Base-by-base conservation (phyloP, 2,329 filamentous ascomycete genomes). In the Calonectria pauciramosa region DNA sequence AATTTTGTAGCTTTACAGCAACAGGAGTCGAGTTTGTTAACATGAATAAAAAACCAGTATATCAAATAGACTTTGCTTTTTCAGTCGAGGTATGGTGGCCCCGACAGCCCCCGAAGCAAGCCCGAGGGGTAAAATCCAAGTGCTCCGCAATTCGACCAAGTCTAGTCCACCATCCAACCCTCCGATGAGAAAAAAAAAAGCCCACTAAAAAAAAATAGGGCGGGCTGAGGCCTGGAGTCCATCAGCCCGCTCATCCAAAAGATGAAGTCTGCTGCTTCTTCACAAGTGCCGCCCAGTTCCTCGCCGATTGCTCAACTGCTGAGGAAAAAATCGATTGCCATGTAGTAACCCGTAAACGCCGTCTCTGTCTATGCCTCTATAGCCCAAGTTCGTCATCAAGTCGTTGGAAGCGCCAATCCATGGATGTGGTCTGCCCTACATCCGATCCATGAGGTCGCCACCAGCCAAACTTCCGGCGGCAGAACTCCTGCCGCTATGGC, bases 381-480 rank as follows among this genome's bases (percentile, higher is more conserved):
- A 82, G 75, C 78, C 83, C 81, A 80, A 82, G 80, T 72, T 80
- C 75, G 76, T 86, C 85, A 82, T 86, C 80, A 86, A 81, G 77
- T 86, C 85, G 80, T 86, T 78, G 73, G 79, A 79, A 78, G 79
- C 77, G 79, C 79, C 71, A 76, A 70, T 44, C 75, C 75, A 78
- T 71, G 59, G 74, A 73, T 70, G 76, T 69, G 78, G 72, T 73
- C 76, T 79, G 70, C 76, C 60, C 76, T 86, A 89, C 80, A 86
- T 84, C 75, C 91, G 87, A 78, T 93, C 92, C 82, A 90, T 90
- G 71, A 94, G 86, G 82, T 94, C 93, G 69, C 91, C 91, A 47
- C 95, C 95, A 30, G 94, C 93, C 74, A 97, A 88, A 79, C 95
- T 98, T 82, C 93, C 95, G 59, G 91, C 92, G 52, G 94, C 91